Conservation (phyloP, 225 moss, liverwort and hornwort genomes). For the Physcomitrium patens region DNA sequence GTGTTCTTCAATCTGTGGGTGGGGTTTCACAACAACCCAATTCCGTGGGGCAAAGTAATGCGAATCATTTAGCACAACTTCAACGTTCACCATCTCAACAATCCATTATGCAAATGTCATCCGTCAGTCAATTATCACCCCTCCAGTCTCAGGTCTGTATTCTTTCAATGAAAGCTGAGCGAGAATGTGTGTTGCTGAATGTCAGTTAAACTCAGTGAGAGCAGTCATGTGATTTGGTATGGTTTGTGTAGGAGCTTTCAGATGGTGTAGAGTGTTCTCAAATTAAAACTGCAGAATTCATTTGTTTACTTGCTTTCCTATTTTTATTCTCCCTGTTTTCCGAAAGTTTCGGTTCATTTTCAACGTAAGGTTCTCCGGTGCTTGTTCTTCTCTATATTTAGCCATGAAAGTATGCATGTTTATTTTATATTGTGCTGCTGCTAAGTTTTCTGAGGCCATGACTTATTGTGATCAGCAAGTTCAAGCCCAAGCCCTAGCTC, state of each 20-base stretch:
- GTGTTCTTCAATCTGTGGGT: slow-evolving; percentile 42
- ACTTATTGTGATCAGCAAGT: slow-evolving; percentile 18
- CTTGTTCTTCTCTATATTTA: background rate
- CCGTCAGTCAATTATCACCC: slow-evolving; percentile 46
- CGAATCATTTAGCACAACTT: slow-evolving; percentile 52
- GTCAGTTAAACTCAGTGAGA: background rate
- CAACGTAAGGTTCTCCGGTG: background rate
- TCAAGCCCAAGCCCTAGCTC: slow-evolving; percentile 43
- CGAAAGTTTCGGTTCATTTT: background rate
- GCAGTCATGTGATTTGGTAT: slow-evolving; percentile 14
- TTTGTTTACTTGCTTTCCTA: background rate
- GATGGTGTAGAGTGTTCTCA: slow-evolving; percentile 19
- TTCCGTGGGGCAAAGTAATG: slow-evolving; percentile 51
- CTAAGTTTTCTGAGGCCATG: slow-evolving; percentile 13
- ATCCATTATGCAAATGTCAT: slow-evolving; percentile 48
- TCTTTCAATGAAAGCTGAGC: background rate
- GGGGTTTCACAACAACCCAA: slow-evolving; percentile 47
- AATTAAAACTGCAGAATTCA: background rate
- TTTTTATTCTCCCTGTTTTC: background rate
- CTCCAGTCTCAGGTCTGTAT: slow-evolving; percentile 56
- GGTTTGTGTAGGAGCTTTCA: slow-evolving; percentile 12
- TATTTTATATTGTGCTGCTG: background rate
- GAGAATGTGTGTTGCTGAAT: background rate
- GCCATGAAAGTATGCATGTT: background rate
- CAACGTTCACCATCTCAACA: slow-evolving; percentile 59